These are phyloP conservation scores for Kazachstania bromeliacearum DNA, from an alignment of 805 yeast species.

Conservation along the genomic window DNA sequence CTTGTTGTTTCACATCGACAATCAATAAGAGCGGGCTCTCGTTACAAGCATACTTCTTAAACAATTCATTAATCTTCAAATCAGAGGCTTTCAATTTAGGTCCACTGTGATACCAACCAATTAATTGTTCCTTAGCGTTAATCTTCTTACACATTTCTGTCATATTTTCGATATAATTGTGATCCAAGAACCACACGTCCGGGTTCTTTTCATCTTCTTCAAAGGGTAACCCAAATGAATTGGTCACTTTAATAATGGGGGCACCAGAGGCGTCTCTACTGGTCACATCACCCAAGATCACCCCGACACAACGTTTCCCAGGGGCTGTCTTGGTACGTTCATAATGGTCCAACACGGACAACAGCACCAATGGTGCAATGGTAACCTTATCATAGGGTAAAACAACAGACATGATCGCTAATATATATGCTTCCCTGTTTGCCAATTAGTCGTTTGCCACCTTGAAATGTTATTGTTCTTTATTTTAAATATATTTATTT, in stretches of 20 bases:
- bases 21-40: conserved; percentile 65
- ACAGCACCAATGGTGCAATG: conserved; percentile 89
- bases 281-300: conserved; percentile 73
- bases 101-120: conserved; percentile 99
- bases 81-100: conserved; percentile 86
- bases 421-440: no score
- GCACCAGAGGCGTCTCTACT: conserved; percentile 11
- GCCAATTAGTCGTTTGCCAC: no score
- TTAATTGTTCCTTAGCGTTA: conserved; percentile 89
- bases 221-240: conserved; percentile 94
- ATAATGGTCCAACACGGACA: conserved; percentile 92
- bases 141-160: conserved; percentile 96
- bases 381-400: conserved; percentile 50
- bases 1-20: conserved; percentile 77
- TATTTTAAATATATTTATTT: no score
- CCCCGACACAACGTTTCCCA: conserved; percentile 87
- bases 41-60: conserved; percentile 69
- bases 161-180: conserved; percentile 92
- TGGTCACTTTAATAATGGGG: conserved; percentile 58
- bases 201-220: conserved; percentile 93
- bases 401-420: conserved; percentile 7
- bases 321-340: conserved; percentile 70
- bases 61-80: conserved; percentile 80
- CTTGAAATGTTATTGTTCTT: no score
- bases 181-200: conserved; percentile 94